Evolutionary conservation across 2,329 filamentous ascomycete genomes (phyloP).

Genomic region (Harringtonia lauricola): DNA sequence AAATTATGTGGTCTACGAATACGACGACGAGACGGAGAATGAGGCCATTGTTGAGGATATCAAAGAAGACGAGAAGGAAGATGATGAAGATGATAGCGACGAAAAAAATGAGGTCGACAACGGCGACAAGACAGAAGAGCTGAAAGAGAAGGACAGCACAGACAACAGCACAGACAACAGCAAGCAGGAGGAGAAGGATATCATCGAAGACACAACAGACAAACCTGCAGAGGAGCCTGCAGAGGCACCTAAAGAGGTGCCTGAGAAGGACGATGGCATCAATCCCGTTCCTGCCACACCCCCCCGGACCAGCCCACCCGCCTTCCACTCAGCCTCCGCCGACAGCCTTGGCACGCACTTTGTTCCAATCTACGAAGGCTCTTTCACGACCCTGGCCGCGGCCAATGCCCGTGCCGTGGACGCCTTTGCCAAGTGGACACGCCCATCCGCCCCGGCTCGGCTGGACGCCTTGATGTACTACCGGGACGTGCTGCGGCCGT

Average conservation of each 20-base stretch:
- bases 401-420: slow-evolving; percentile 7
- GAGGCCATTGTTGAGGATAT: not conserved
- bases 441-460: slow-evolving; percentile 1
- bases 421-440: slow-evolving; percentile 3
- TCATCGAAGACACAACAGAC: no score
- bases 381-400: slow-evolving; percentile 5
- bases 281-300: not conserved
- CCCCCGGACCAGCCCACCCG: not conserved
- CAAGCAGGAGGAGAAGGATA: not conserved
- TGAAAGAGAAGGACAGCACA: not conserved
- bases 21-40: not conserved
- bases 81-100: not conserved
- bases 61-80: not conserved
- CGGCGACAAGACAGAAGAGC: not conserved
- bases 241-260: not conserved
- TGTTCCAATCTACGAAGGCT: slow-evolving; percentile 2
- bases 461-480: slow-evolving; percentile 6
- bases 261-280: no score
- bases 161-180: not conserved
- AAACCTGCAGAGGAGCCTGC: no score
- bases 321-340: not conserved
- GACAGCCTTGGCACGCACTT: not conserved
- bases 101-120: not conserved
- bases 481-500: slow-evolving; percentile 4
- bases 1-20: slow-evolving; percentile 1